phyloP scores from a whole-genome alignment of 352 stramenopile species.

The Globisporangium megalacanthum region DNA sequence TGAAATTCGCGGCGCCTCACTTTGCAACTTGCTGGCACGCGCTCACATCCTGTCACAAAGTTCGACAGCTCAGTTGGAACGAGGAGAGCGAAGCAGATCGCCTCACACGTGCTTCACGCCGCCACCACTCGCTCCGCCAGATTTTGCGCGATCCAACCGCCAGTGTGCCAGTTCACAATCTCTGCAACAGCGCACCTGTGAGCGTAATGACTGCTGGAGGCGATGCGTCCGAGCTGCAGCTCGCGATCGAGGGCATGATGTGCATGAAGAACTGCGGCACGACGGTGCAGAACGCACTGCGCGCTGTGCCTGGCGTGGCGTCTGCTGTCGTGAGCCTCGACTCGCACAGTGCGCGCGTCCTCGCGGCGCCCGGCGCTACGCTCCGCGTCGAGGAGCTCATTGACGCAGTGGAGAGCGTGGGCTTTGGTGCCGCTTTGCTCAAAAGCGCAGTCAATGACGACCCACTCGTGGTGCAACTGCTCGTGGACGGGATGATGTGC shows the following conservation, averaged over 20 bases:
- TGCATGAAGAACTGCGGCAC: conserved; percentile 95
- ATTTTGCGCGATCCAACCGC: too few relatives aligned
- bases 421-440: conserved; percentile 58
- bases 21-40: too few relatives aligned
- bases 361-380: conserved; percentile 32
- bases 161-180: too few relatives aligned
- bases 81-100: too few relatives aligned
- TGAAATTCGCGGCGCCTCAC: too few relatives aligned
- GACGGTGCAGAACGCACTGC: conserved; percentile 80
- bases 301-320: conserved; percentile 56
- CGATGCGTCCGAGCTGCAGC: conserved; percentile 16
- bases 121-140: too few relatives aligned
- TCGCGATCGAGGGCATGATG: conserved; percentile 92
- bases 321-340: conserved; percentile 62
- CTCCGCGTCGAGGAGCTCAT: conserved; percentile 47
- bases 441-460: conserved; percentile 7
- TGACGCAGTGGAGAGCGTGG: conserved; percentile 69
- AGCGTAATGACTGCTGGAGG: not conserved
- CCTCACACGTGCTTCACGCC: too few relatives aligned
- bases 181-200: too few relatives aligned
- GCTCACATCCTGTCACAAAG: too few relatives aligned
- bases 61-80: too few relatives aligned
- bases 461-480: conserved; percentile 39
- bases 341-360: conserved; percentile 51
- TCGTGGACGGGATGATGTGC: conserved; percentile 93